phyloP scores from a whole-genome alignment of 2,329 filamentous ascomycete species.

The Clonostachys sp. region DNA sequence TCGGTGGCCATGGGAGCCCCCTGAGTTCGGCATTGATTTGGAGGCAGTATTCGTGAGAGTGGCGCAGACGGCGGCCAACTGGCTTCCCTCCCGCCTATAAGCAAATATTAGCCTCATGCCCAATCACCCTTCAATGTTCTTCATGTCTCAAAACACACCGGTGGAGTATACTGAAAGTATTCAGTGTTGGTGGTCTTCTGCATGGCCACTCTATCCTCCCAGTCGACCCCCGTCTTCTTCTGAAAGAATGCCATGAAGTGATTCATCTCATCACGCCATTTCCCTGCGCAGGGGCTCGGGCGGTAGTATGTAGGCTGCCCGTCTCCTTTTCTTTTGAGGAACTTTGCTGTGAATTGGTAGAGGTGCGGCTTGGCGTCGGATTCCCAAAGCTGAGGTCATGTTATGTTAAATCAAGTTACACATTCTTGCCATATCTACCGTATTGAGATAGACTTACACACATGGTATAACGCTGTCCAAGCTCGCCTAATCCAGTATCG shows the following conservation, averaged over 20 bases:
- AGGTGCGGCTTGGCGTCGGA: constrained; percentile 52
- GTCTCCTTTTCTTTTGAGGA: constrained; percentile 33
- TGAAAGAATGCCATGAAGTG: constrained; percentile 54
- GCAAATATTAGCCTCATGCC: not conserved
- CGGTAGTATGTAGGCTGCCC: constrained; percentile 27
- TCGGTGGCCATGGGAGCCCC: constrained; percentile 17
- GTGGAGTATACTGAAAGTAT: constrained; percentile 36
- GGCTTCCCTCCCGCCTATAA: constrained; percentile 28
- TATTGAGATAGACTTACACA: constrained; percentile 39
- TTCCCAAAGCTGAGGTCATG: constrained; percentile 57
- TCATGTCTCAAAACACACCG: constrained; percentile 25
- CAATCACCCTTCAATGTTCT: not conserved
- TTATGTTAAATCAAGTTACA: not conserved
- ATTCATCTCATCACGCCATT: constrained; percentile 36
- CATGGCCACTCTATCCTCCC: constrained; percentile 47
- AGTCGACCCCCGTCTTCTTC: constrained; percentile 51
- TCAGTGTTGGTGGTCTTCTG: constrained; percentile 18
- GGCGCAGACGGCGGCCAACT: constrained; percentile 24
- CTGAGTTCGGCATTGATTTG: constrained; percentile 23
- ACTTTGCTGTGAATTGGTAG: constrained; percentile 57
- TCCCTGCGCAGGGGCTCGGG: constrained; percentile 27
- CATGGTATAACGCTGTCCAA: constrained; percentile 54
- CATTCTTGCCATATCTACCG: not conserved
- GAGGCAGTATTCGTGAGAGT: constrained; percentile 22
- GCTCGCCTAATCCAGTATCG: constrained; percentile 32